A percentile compares a stretch with the other conserved stretches of the same genome.
phyloP scores from a whole-genome alignment of 2,329 filamentous ascomycete species.

The Xylaria sp. region DNA sequence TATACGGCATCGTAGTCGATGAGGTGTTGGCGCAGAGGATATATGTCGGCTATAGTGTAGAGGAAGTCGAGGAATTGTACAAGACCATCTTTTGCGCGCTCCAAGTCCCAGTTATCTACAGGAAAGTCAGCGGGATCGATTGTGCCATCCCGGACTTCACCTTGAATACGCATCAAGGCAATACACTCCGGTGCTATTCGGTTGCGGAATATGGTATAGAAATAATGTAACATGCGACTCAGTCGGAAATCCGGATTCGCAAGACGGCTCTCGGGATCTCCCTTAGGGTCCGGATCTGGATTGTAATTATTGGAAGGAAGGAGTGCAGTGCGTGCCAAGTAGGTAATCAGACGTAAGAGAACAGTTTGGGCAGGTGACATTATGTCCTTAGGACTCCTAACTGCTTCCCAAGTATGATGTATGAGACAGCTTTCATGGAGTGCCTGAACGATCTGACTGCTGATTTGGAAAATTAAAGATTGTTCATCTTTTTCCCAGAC shows the following conservation, averaged over 20 bases:
- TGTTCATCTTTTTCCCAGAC: slow-evolving; percentile 96
- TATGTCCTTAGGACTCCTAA: slow-evolving; percentile 93
- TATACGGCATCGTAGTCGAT: slow-evolving; percentile 93
- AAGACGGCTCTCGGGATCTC: slow-evolving; percentile 43
- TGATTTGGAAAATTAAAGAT: slow-evolving; percentile 95
- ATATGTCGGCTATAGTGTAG: slow-evolving; percentile 85
- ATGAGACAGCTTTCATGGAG: slow-evolving; percentile 89
- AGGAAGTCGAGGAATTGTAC: slow-evolving; percentile 96
- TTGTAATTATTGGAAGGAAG: slow-evolving; percentile 54
- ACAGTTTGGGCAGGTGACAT: slow-evolving; percentile 95
- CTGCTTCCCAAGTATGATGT: slow-evolving; percentile 90
- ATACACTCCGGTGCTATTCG: slow-evolving; percentile 94
- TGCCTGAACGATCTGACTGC: slow-evolving; percentile 93
- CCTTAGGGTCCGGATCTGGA: slow-evolving; percentile 42
- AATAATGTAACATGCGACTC: slow-evolving; percentile 79
- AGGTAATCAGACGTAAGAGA: slow-evolving; percentile 87
- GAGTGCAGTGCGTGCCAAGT: slow-evolving; percentile 77
- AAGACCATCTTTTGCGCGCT: slow-evolving; percentile 92
- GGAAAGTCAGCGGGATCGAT: slow-evolving; percentile 88
- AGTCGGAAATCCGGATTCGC: slow-evolving; percentile 65
- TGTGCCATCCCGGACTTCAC: slow-evolving; percentile 81
- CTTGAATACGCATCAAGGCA: slow-evolving; percentile 92
- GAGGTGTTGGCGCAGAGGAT: slow-evolving; percentile 82
- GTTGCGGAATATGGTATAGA: slow-evolving; percentile 91
- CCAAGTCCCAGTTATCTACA: slow-evolving; percentile 97